Evolutionary conservation across 352 stramenopile species (phyloP), one percentile per base, ranked within the genome.

Genomic region (Globisporangium apiculatum): DNA sequence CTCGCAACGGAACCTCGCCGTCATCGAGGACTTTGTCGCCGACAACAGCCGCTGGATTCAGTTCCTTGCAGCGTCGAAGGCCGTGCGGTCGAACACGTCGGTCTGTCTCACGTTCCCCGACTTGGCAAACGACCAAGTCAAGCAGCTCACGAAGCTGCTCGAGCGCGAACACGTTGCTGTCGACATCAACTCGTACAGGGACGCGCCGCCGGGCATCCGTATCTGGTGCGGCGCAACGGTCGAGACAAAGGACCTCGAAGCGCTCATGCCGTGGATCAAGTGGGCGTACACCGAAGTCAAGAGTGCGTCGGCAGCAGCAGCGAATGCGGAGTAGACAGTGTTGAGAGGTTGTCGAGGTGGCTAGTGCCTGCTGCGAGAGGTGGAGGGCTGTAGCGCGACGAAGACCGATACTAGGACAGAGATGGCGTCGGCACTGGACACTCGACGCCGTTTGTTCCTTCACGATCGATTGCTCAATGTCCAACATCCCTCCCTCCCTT

Each of bases 211-310:
- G 10, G 97, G 96, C 15, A 96, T 99, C 62, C 86, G 97, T 56
- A 98, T 99, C 78, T 99, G 97, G 97, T 99, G 97, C 73, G 97
- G 97, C 58, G 96, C 96, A n/a, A 99, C 97, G 5, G 97, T 99
- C 48, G 97, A 99, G 77, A 97, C 91, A 49, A 89, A 94, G 60
- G 97, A 99, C 77, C 64, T 99, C 9, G 93, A 99, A 69, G 92
- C 93, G 55, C 71, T 99, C 56, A 94, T 99, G 82, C 97, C 97
- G 10, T 99, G 97, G 97, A 89, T 99, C 69, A 95, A 97, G 73
- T 99, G 96, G 95, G 96, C 97, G 15, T 99, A 98, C 68, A 83
- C 96, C 9, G 82, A 97, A 68, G 87, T 93, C 42, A 96, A 97
- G 65, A 74, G 68, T 47, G 64, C 63, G 3, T 41, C 66, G 24